These are phyloP conservation scores for Ehretia macrophylla DNA, from an alignment of 257 asterid species.

Conservation along the genomic window DNA sequence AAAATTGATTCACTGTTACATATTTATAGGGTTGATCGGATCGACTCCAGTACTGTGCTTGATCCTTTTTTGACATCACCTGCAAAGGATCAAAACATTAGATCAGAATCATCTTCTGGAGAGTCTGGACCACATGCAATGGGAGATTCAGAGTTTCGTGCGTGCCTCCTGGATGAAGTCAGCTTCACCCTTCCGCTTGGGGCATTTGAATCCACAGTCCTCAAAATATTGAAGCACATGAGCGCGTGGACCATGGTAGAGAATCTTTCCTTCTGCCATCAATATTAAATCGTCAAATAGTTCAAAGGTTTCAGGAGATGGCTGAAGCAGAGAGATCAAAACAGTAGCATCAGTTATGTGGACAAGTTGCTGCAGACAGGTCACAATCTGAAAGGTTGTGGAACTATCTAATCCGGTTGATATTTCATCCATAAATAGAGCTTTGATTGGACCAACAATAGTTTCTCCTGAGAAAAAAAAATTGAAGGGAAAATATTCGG, in stretches of 20 bases:
- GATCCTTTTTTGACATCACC: constrained; percentile 58
- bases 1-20: constrained; percentile 14
- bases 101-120: background rate
- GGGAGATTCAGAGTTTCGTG: background rate
- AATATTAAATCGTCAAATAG: constrained; percentile 47
- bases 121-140: background rate
- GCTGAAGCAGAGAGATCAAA: constrained; percentile 51
- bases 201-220: constrained; percentile 40
- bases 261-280: constrained; percentile 43
- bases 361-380: constrained; percentile 42
- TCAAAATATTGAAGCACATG: constrained; percentile 28
- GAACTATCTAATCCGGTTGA: constrained; percentile 54
- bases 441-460: constrained; percentile 49
- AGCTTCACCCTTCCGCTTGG: constrained; percentile 27
- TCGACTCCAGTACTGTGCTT: constrained; percentile 44
- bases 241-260: constrained; percentile 39
- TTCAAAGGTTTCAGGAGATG: constrained; percentile 51
- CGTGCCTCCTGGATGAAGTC: constrained; percentile 45
- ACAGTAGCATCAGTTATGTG: constrained; percentile 47
- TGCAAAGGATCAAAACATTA: constrained; percentile 8
- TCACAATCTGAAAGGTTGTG: constrained; percentile 40
- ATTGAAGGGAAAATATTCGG: background rate
- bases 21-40: constrained; percentile 29
- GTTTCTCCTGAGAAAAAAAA: constrained; percentile 33
- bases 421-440: constrained; percentile 53